Base-by-base conservation (phyloP, 805 yeast genomes). In the Wickerhamomyces ciferrii region DNA sequence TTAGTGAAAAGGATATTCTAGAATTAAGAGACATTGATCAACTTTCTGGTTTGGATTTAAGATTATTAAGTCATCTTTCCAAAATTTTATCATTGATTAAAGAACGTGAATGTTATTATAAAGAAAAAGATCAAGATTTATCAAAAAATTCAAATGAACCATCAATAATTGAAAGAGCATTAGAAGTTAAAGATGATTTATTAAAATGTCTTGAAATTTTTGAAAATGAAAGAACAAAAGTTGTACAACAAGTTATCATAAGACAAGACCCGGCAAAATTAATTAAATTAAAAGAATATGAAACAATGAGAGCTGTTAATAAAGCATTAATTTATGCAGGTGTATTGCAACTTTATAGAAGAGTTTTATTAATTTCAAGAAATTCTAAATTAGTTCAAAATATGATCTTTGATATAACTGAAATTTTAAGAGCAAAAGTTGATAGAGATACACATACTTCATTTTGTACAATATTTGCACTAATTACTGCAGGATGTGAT, bases 31-130 rank as follows among this genome's bases (percentile, higher is more conserved):
- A 77, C 52, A 78, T 84, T 43, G 89, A 84, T 57, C 76, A 74
- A 47, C 67, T 83, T 43, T 66, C 75, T 44, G 95, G 94, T 1
- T 78, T 87, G 59, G 90, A 86, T 52, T 68, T 81, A 14, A 71
- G 70, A 49, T 71, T 84, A 47, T 65, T 86, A 19, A 83, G 86
- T 0, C 70, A 74, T 29, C 78, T 79, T 50, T 72, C 83, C 19
- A 73, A 78, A 39, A 71, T 83, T 10, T 62, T 72, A 15, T 54
- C 59, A 38, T 51, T 78, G 39, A 68, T 75, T 21, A 63, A 71
- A 42, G 53, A 61, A 42, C 48, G 60, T 18, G 50, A 61, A n/a
- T n/a, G n/a, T n/a, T n/a, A n/a, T n/a, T n/a, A n/a, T n/a, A n/a
- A n/a, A n/a, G n/a, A n/a, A n/a, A n/a, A n/a, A n/a, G n/a, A n/a